Conservation (phyloP, 768 basidiomycete species). For the Fibroporia radiculosa region DNA sequence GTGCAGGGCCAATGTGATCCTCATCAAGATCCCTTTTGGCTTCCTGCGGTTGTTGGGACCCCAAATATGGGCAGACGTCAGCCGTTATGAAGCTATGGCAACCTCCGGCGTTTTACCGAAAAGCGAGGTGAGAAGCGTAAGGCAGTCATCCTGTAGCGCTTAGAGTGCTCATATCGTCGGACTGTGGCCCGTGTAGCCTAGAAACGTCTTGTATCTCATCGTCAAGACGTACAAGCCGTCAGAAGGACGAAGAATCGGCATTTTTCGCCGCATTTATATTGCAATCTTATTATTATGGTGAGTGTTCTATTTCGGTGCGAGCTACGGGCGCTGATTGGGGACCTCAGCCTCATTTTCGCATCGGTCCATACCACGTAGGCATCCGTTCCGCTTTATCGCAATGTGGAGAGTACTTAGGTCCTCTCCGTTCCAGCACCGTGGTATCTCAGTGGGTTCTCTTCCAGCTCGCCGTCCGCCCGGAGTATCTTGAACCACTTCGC, state of each 20-base stretch:
- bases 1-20: conserved; percentile 15
- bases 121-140: conserved; percentile 8
- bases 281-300: conserved; percentile 23
- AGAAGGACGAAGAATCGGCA: conserved; percentile 8
- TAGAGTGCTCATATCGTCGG: background rate
- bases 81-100: conserved; percentile 11
- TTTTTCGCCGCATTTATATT: conserved; percentile 17
- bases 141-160: background rate
- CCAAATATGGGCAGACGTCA: conserved; percentile 11
- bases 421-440: conserved; percentile 17
- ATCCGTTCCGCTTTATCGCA: background rate
- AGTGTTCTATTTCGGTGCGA: background rate
- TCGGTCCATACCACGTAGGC: conserved; percentile 28
- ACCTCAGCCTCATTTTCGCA: conserved; percentile 26
- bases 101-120: conserved; percentile 6
- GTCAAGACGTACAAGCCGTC: conserved; percentile 9
- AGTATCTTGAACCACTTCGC: conserved; percentile 21
- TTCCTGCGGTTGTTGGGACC: conserved; percentile 14
- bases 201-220: conserved; percentile 13
- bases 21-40: conserved; percentile 14
- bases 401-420: background rate
- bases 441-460: conserved; percentile 29
- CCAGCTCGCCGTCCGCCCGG: conserved; percentile 23
- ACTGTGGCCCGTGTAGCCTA: conserved; percentile 3
- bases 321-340: background rate